These are phyloP conservation scores for Fonsecaea monophora DNA, from an alignment of 2,329 filamentous ascomycete species.

Conservation along the genomic window DNA sequence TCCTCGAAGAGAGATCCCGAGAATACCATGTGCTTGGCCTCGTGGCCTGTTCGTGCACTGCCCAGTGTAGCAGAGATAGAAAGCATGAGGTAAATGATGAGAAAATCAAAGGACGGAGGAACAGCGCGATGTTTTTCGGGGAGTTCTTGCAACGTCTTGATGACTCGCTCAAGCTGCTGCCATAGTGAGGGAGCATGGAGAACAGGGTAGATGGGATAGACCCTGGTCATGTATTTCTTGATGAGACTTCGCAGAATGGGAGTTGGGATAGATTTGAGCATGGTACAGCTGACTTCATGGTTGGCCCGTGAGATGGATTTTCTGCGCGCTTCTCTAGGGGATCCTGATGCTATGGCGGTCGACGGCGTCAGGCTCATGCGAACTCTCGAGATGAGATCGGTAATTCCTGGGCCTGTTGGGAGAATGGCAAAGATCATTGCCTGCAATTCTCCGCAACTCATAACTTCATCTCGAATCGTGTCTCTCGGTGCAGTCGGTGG, in stretches of 20 bases:
- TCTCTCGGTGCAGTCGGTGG: slow-evolving; percentile 28
- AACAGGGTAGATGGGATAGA: slow-evolving; percentile 44
- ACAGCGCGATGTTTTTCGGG: slow-evolving; percentile 37
- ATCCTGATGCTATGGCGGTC: slow-evolving; percentile 38
- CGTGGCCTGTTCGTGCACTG: slow-evolving; percentile 44
- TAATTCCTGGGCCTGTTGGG: slow-evolving; percentile 42
- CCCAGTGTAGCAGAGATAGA: slow-evolving; percentile 45
- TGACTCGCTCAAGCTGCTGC: slow-evolving; percentile 42
- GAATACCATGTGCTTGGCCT: slow-evolving; percentile 44
- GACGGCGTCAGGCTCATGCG: slow-evolving; percentile 47
- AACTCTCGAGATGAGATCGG: slow-evolving; percentile 43
- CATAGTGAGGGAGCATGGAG: slow-evolving; percentile 41
- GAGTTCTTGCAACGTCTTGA: slow-evolving; percentile 36
- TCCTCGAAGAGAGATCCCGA: slow-evolving; percentile 45
- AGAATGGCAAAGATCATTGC: slow-evolving; percentile 43
- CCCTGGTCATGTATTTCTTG: slow-evolving; percentile 44
- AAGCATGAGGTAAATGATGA: slow-evolving; percentile 45
- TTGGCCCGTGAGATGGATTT: slow-evolving; percentile 36
- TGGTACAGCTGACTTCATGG: slow-evolving; percentile 38
- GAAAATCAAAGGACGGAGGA: slow-evolving; percentile 43
- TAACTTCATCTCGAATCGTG: slow-evolving; percentile 40
- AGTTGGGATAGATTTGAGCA: slow-evolving; percentile 40
- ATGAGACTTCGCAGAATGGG: slow-evolving; percentile 41
- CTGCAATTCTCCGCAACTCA: slow-evolving; percentile 42
- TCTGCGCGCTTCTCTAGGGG: slow-evolving; percentile 32